Evolutionary conservation across 2,329 filamentous ascomycete genomes (phyloP), one percentile per base, ranked within the genome.

Genomic region (Epichloe sp.): DNA sequence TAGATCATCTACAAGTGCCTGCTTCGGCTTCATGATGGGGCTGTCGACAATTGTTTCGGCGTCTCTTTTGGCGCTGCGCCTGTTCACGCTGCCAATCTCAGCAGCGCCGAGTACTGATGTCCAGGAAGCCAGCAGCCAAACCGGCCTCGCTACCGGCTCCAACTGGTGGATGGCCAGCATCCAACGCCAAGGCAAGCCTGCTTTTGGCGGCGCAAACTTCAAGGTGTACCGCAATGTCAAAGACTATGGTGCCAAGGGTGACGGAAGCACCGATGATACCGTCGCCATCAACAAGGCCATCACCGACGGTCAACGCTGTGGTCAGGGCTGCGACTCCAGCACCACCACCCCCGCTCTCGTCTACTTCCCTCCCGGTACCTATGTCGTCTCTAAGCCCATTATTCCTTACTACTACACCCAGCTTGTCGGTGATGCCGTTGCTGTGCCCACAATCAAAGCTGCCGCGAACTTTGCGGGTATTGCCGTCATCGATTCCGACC

Each of bases 331-430:
- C 64, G 86, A 93, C 64, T 95, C 88, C 2, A 80, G 79, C 35
- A 97, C 91, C 3, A 78, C 79, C n/a, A 80, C 82, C 1, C 91
- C 91, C 0, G 91, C 88, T 26, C 72, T 97, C 14, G 81, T 97
- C 49, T 97, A 95, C 73, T 95, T 97, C 73, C 90, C 89, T 40
- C 75, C 87, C 11, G 90, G 91, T 57, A 94, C 82, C 52, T 97
- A 96, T 63, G 62, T 86, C 17, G 83, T 97, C 59, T 88, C 82
- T 63, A 77, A 74, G 61, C 87, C 91, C 21, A 80, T 97, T 57
- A 70, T 89, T 48, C 85, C 89, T 65, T 85, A 84, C 68, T 97
- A 97, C 75, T 95, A 95, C 73, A 95, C 90, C 10, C 89, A 96
- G 66, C 80, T 97, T 55, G 75, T 96, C 37, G 91, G 91, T 52